Evolutionary conservation across 2,329 filamentous ascomycete species (phyloP), one percentile per base, ranked within the genome.

Genomic region (Herpotrichia juniperi): DNA sequence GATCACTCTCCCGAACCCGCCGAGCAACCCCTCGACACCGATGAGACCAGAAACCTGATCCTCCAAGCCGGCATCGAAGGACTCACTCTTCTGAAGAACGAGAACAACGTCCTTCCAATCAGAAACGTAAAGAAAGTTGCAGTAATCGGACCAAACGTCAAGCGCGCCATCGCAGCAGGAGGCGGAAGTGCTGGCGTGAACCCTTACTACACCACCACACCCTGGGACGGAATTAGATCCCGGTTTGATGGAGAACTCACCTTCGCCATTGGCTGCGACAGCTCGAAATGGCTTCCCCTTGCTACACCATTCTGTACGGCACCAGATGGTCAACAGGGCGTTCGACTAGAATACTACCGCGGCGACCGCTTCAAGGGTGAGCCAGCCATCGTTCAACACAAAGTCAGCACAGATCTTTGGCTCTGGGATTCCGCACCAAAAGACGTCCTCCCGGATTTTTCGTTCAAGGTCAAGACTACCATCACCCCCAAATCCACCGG

Each of bases 371-470:
- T 89, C 56, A 71, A 83, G 50, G 85, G 84, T 1, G 68, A 76
- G 19, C 82, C 86, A 9, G 76, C 80, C 1, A 77, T 86, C 14
- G 76, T 82, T 2, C 84, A 88, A 64, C 78, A 80, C 45, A 81
- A 86, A 56, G 79, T 76, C 7, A 87, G 86, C 62, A 88, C 85
- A 0, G 86, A 89, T 64, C 79, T 89, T 1, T 88, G 87, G 76
- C 77, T 89, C 2, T 89, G 86, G 86, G 87, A 89, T 59, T 88
- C 86, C 2, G 86, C 85, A 1, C 87, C 86, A 5, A 77, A 78
- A 19, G 77, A 86, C 53, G 79, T 87, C 12, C 82, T 85, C 0
- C 83, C 83, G 0, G 80, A 85, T 48, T 88, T 85, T 80, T 88
- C 85, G 1, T 86, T 86, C 46, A 74, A 84, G 42, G 85, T 83